A percentile compares a stretch with the other conserved stretches of the same genome.
Evolutionary conservation across 768 basidiomycete species (phyloP).

Genomic region (Suillus plorans): DNA sequence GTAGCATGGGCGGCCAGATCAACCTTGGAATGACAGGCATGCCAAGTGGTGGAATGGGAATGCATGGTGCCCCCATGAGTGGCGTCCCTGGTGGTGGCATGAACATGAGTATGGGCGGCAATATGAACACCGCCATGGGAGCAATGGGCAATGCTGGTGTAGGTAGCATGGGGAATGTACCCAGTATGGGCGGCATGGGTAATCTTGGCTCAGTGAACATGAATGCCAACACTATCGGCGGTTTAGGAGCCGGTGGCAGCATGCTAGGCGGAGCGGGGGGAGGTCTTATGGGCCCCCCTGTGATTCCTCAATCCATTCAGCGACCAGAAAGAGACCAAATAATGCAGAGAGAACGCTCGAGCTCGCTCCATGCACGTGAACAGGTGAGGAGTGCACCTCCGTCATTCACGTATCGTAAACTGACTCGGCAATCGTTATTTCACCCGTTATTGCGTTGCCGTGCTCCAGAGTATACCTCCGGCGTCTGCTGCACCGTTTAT

Average conservation of each 20-base stretch:
- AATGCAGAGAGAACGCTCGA: conserved; percentile 28
- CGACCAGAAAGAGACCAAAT: conserved; percentile 24
- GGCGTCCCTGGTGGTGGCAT: conserved; percentile 7
- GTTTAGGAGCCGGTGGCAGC: conserved; percentile 20
- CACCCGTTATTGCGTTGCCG: neutral
- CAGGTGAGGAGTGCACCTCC: conserved; percentile 15
- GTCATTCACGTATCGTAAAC: neutral
- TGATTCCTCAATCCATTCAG: conserved; percentile 27
- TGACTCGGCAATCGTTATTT: conserved; percentile 6
- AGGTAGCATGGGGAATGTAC: conserved; percentile 11
- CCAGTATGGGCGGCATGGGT: conserved; percentile 15
- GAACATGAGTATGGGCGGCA: conserved; percentile 12
- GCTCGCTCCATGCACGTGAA: conserved; percentile 23
- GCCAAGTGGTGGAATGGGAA: conserved; percentile 18
- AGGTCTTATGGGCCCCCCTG: conserved; percentile 41
- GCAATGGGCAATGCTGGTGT: conserved; percentile 19
- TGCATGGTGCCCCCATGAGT: conserved; percentile 14
- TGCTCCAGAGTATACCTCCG: conserved; percentile 25
- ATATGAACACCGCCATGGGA: conserved; percentile 14
- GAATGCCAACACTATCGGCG: conserved; percentile 15
- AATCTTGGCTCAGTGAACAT: conserved; percentile 24
- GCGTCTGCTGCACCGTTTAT: conserved; percentile 22
- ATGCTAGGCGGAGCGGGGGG: conserved; percentile 30
- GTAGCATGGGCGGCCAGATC: conserved; percentile 2
- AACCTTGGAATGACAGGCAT: conserved; percentile 11